Conservation (phyloP, 192 early-diverging fungal species). For the Linnemannia schmuckeri region DNA sequence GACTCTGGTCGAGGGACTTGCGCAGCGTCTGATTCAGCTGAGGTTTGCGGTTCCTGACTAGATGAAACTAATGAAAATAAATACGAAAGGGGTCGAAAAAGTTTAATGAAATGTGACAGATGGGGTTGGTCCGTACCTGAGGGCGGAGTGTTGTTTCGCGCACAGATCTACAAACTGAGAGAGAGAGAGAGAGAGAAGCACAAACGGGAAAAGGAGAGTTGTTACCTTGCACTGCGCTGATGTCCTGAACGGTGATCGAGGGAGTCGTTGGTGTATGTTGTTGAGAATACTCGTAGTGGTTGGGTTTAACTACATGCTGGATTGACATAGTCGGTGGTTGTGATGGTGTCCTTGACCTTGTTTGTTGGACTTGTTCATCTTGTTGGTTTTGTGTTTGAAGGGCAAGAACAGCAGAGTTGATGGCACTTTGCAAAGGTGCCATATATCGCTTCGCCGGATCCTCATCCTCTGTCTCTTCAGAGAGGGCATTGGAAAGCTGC, state of each 20-base stretch:
- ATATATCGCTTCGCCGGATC: constrained; percentile 38
- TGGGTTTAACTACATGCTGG: not conserved
- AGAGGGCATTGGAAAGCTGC: constrained; percentile 28
- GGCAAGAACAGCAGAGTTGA: constrained; percentile 36
- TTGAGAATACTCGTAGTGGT: not conserved
- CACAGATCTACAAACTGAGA: not conserved
- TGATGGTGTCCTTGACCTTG: not conserved
- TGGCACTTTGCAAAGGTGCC: constrained; percentile 36
- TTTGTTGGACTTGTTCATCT: not conserved
- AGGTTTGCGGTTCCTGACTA: not conserved
- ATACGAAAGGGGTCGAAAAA: not conserved
- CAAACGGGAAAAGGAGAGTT: not conserved
- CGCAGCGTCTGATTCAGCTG: not conserved
- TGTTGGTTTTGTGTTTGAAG: constrained; percentile 31
- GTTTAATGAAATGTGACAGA: constrained; percentile 1
- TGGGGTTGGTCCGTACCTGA: not conserved
- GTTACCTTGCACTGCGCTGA: not conserved
- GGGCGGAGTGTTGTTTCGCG: not conserved
- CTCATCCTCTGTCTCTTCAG: constrained; percentile 52
- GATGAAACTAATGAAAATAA: not conserved
- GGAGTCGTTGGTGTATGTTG: not conserved
- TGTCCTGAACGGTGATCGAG: constrained; percentile 13
- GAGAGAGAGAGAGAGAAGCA: not conserved
- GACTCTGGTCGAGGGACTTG: constrained; percentile 4
- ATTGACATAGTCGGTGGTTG: not conserved